Percentiles rank a stretch among this genome's conserved stretches.
Conservation (phyloP, 2,329 filamentous ascomycete genomes). For the Penicillium sp. region DNA sequence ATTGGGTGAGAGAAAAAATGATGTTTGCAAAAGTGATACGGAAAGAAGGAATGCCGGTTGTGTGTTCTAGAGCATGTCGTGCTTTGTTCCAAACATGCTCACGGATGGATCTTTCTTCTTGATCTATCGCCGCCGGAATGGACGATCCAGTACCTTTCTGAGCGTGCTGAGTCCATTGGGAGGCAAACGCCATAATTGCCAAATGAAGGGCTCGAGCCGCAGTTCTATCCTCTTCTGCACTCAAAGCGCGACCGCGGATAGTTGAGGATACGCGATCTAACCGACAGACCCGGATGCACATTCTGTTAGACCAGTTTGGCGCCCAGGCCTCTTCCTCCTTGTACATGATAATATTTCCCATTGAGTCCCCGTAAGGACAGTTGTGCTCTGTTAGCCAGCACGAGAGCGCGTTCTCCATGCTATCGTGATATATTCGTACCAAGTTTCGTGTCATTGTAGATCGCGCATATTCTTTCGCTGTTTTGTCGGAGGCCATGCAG, state of each 20-base stretch:
- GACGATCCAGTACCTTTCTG: too few species aligned
- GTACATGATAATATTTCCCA: constrained; percentile 25
- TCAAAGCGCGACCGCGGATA: too few species aligned
- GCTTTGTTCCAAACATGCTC: constrained; percentile 46
- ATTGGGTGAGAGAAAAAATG: constrained; percentile 48
- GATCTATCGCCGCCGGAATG: constrained; percentile 22
- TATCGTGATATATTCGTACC: constrained; percentile 46
- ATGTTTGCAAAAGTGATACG: constrained; percentile 48
- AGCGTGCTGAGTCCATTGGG: too few species aligned
- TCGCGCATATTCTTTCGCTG: constrained; percentile 37
- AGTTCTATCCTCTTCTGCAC: too few species aligned
- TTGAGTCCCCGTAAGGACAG: constrained; percentile 41
- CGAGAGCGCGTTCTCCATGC: constrained; percentile 46
- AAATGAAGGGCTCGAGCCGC: too few species aligned
- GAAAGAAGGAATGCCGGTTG: constrained; percentile 46
- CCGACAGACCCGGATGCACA: too few species aligned
- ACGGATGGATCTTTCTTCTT: constrained; percentile 42
- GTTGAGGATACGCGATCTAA: too few species aligned
- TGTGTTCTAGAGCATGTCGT: constrained; percentile 38
- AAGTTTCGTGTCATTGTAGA: constrained; percentile 39
- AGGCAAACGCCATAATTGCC: too few species aligned
- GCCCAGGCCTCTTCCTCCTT: constrained; percentile 27
- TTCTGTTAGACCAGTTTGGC: too few species aligned
- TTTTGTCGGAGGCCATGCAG: constrained; percentile 22
- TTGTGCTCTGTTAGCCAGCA: constrained; percentile 48